A percentile compares a stretch with the other conserved stretches of the same genome.
Conservation (phyloP, 2,329 filamentous ascomycete species). For the Nothopassalora personata region DNA sequence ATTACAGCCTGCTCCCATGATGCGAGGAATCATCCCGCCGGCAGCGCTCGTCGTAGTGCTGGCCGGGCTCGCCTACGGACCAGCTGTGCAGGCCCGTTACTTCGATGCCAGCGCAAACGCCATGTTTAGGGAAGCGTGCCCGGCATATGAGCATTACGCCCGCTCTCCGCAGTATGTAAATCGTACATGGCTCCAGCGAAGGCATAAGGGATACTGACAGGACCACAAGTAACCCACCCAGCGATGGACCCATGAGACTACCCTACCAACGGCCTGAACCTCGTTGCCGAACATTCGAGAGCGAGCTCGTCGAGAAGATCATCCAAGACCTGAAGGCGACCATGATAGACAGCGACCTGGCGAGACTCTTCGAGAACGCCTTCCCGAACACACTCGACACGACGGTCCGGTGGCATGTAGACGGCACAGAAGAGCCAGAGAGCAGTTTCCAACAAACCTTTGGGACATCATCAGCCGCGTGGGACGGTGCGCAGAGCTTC, state of each 20-base stretch:
- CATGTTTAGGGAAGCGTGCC: conserved; percentile 34
- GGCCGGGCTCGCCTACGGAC: conserved; percentile 24
- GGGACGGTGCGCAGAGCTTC: conserved; percentile 86
- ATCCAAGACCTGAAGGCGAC: conserved; percentile 74
- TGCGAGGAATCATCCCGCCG: conserved; percentile 24
- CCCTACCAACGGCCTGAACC: conserved; percentile 79
- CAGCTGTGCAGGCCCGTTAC: conserved; percentile 16
- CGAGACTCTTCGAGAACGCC: conserved; percentile 84
- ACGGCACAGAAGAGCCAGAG: conserved; percentile 46
- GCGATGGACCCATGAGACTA: conserved; percentile 69
- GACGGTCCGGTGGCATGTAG: conserved; percentile 80
- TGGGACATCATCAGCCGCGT: conserved; percentile 36
- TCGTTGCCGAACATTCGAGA: conserved; percentile 84
- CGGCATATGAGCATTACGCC: conserved; percentile 37
- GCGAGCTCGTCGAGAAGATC: conserved; percentile 78
- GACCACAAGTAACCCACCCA: conserved; percentile 63
- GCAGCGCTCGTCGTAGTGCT: conserved; percentile 28
- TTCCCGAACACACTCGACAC: conserved; percentile 76
- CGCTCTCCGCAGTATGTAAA: conserved; percentile 32
- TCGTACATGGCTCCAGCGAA: not conserved
- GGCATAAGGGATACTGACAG: conserved; percentile 10
- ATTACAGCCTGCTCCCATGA: conserved; percentile 5
- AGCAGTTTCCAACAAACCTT: conserved; percentile 32
- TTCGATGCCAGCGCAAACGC: conserved; percentile 26
- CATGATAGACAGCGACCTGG: conserved; percentile 80